Evolutionary conservation across 2,329 filamentous ascomycete species (phyloP).

Genomic region (Fusarium bactridioides): DNA sequence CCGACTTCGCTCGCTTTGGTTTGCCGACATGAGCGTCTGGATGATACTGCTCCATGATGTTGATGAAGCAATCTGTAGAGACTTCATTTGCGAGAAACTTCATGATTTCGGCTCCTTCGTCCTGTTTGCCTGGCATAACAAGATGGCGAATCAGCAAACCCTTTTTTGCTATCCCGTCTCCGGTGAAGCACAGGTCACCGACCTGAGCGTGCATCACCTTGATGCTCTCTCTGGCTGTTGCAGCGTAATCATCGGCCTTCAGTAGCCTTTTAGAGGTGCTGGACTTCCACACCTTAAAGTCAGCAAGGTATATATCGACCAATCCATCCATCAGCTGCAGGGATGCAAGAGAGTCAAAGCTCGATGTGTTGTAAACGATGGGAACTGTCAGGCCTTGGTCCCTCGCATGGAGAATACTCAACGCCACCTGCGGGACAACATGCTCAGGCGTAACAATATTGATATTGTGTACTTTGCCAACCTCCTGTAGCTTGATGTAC

Average conservation of each 20-base stretch:
- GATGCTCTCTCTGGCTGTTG: slow-evolving; percentile 77
- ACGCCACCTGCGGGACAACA: slow-evolving; percentile 81
- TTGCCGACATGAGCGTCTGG: slow-evolving; percentile 85
- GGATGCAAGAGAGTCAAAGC: slow-evolving; percentile 78
- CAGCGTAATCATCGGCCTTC: slow-evolving; percentile 80
- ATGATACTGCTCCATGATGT: slow-evolving; percentile 90
- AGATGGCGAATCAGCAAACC: slow-evolving; percentile 81
- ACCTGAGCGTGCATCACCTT: slow-evolving; percentile 83
- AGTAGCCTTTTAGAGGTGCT: slow-evolving; percentile 73
- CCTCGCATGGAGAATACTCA: slow-evolving; percentile 77
- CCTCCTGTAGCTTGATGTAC: slow-evolving; percentile 82
- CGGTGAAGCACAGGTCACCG: slow-evolving; percentile 82
- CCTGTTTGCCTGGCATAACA: slow-evolving; percentile 83
- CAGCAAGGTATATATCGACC: slow-evolving; percentile 86
- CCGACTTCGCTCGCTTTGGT: slow-evolving; percentile 49
- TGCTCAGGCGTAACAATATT: slow-evolving; percentile 89
- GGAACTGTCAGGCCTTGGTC: slow-evolving; percentile 75
- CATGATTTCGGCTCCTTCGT: slow-evolving; percentile 78
- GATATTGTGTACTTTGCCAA: slow-evolving; percentile 88
- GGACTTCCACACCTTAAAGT: slow-evolving; percentile 83
- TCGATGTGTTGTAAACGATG: slow-evolving; percentile 85
- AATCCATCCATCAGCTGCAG: slow-evolving; percentile 78
- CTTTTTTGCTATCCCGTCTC: slow-evolving; percentile 80
- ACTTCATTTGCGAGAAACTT: slow-evolving; percentile 77
- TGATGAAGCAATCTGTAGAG: slow-evolving; percentile 78